phyloP scores from a whole-genome alignment of 805 yeast genomes.

The Debaryomyces maramus region DNA sequence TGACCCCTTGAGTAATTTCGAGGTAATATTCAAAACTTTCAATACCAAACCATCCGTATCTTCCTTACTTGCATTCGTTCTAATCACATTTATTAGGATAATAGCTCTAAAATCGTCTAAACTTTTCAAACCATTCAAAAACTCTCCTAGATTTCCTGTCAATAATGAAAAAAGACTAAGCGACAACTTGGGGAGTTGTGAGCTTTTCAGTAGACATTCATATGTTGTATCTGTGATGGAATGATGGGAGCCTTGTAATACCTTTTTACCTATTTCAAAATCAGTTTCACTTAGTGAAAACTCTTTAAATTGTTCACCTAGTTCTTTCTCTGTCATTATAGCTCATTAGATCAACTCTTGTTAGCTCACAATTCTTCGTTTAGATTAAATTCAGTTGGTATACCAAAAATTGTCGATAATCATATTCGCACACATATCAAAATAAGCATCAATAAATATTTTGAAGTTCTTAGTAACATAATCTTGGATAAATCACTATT shows the following conservation, averaged over 20 bases:
- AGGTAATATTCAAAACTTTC: neutral
- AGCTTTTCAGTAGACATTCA: constrained; percentile 7
- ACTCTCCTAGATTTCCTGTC: constrained; percentile 16
- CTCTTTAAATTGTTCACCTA: neutral
- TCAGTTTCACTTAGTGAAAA: neutral
- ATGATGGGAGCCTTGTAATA: neutral
- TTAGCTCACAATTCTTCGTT: too few species aligned
- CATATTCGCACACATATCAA: neutral
- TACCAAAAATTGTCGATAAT: neutral
- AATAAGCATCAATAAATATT: neutral
- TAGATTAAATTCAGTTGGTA: neutral
- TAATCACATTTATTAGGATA: constrained; percentile 14
- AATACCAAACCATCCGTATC: neutral
- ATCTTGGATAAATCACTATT: too few species aligned
- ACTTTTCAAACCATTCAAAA: constrained; percentile 14
- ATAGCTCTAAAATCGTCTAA: constrained; percentile 16
- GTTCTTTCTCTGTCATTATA: neutral
- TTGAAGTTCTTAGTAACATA: too few species aligned
- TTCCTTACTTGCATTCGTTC: neutral
- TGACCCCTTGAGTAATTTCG: neutral
- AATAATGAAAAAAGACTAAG: constrained; percentile 15
- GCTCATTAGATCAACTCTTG: too few species aligned
- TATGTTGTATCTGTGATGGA: neutral
- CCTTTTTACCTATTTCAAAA: neutral
- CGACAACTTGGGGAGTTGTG: constrained; percentile 12